These are phyloP conservation scores for Umbelopsis vinacea DNA, from an alignment of 192 early-diverging fungal species.

Conservation along the genomic window DNA sequence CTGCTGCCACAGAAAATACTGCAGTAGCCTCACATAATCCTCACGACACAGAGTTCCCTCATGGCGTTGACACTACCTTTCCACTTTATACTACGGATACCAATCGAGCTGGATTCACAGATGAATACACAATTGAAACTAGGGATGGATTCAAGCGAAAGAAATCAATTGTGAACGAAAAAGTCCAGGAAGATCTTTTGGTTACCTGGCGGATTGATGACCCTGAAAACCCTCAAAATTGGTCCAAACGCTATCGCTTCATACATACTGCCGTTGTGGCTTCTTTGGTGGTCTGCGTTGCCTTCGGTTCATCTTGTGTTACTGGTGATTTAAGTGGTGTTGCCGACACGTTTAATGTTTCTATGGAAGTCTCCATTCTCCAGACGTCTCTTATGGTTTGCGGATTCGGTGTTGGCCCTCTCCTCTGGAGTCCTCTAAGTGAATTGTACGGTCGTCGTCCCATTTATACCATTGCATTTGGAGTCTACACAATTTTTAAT, in stretches of 20 bases:
- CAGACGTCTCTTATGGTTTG: constrained; percentile 36
- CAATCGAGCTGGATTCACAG: constrained; percentile 1
- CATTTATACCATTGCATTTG: constrained; percentile 28
- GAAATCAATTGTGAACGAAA: constrained; percentile 6
- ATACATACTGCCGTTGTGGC: constrained; percentile 29
- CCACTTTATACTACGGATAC: constrained; percentile 3
- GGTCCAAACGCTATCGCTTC: constrained; percentile 26
- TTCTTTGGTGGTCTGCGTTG: constrained; percentile 29
- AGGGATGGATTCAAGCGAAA: constrained; percentile 9
- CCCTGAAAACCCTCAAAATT: constrained; percentile 37
- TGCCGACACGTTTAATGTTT: constrained; percentile 21
- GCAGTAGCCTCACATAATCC: background rate
- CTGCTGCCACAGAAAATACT: background rate
- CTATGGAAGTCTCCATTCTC: constrained; percentile 31
- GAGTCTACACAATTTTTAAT: constrained; percentile 33
- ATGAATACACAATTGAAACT: constrained; percentile 20
- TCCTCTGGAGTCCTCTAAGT: constrained; percentile 37
- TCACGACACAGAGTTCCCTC: constrained; percentile 6
- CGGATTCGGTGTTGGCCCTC: constrained; percentile 34
- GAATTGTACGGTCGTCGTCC: constrained; percentile 37
- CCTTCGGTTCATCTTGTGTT: constrained; percentile 33
- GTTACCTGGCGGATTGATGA: constrained; percentile 36
- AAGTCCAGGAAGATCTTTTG: constrained; percentile 15
- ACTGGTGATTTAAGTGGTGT: constrained; percentile 27
- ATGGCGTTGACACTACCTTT: constrained; percentile 14